Evolutionary conservation across 2,329 filamentous ascomycete species (phyloP).

Genomic region (Aspergillus ustus): DNA sequence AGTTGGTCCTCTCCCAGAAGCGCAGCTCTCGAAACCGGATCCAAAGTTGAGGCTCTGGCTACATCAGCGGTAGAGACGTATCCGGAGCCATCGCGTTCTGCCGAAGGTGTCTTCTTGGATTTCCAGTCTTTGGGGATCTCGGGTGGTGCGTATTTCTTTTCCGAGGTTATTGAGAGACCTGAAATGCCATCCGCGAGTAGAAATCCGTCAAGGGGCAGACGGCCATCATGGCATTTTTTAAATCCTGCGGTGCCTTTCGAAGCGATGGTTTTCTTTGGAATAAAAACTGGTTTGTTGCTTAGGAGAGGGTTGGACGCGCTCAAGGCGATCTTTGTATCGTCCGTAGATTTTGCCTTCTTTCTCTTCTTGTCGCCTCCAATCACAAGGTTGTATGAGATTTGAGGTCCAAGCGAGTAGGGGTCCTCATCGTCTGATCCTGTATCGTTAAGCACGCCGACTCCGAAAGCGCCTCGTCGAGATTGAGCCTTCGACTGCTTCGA

Average conservation of each 20-base stretch:
- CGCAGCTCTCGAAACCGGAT: conserved; percentile 76
- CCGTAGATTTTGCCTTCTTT: conserved; percentile 55
- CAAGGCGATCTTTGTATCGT: conserved; percentile 43
- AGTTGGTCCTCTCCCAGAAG: conserved; percentile 80
- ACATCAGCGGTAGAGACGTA: conserved; percentile 76
- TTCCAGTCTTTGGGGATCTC: conserved; percentile 67
- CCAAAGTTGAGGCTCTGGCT: conserved; percentile 74
- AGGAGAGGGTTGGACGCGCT: conserved; percentile 67
- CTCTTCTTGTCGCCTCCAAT: conserved; percentile 84
- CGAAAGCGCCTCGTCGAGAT: conserved; percentile 70
- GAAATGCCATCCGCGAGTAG: conserved; percentile 64
- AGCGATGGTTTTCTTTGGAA: conserved; percentile 65
- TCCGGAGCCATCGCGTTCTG: conserved; percentile 36
- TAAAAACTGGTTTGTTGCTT: conserved; percentile 72
- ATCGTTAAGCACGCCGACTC: conserved; percentile 87
- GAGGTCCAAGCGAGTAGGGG: conserved; percentile 87
- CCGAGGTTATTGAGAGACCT: conserved; percentile 52
- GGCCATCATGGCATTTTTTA: conserved; percentile 80
- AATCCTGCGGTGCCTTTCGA: conserved; percentile 54
- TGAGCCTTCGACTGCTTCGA: conserved; percentile 57
- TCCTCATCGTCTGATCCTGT: conserved; percentile 95
- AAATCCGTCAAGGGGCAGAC: conserved; percentile 79
- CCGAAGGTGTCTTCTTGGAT: conserved; percentile 58
- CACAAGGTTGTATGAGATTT: conserved; percentile 81
- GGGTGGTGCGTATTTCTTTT: conserved; percentile 51